These are phyloP conservation scores for Rutstroemia sp. DNA, from an alignment of 2,329 filamentous ascomycete genomes.

Conservation along the genomic window DNA sequence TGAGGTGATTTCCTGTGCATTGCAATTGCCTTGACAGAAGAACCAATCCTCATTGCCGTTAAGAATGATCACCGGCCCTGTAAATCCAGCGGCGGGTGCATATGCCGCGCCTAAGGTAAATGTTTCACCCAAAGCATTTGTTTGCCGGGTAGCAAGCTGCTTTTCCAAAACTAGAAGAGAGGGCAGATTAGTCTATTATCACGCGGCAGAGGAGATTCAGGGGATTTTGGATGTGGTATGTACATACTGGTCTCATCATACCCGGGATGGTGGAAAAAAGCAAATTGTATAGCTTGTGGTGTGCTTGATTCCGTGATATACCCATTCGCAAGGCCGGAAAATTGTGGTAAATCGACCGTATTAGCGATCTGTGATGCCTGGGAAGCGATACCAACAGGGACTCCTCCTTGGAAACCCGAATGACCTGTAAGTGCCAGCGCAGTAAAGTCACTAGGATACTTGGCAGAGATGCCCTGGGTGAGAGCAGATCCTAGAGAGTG, in stretches of 20 bases:
- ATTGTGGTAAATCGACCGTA: not conserved
- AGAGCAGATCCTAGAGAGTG: not conserved
- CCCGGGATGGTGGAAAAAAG: not conserved
- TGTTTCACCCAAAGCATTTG: not conserved
- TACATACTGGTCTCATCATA: not conserved
- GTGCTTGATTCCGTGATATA: not conserved
- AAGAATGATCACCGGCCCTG: not conserved
- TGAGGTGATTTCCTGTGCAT: not conserved
- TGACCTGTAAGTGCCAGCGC: not conserved
- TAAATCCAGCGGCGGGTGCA: not conserved
- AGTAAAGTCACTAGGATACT: not conserved
- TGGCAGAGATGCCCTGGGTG: not conserved
- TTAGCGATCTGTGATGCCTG: not conserved
- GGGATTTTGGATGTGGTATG: not conserved
- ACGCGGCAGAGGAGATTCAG: not conserved
- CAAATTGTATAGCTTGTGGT: not conserved
- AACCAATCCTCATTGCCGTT: not conserved
- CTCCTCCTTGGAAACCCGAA: not conserved
- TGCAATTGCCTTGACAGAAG: not conserved
- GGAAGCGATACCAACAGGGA: not conserved
- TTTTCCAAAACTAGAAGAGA: not conserved
- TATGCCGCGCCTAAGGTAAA: not conserved
- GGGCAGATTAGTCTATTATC: not conserved
- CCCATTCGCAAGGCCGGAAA: not conserved
- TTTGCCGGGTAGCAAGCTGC: not conserved